Evolutionary conservation across 148 eudicot species (phyloP).

Genomic region (Camellia granthamiana): DNA sequence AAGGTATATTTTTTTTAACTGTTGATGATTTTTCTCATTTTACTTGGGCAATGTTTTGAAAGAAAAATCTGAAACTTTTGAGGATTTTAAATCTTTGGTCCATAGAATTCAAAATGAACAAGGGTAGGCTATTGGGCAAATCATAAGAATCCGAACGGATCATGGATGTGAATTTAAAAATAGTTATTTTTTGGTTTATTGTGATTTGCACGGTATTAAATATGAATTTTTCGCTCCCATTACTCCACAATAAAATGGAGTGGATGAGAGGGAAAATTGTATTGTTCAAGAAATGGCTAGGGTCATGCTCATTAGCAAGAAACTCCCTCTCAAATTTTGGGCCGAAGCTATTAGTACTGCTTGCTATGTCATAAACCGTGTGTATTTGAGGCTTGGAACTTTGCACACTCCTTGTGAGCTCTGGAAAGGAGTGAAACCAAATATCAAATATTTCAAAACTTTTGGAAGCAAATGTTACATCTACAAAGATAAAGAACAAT

Average conservation of each 20-base stretch:
- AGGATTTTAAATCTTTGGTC: no score
- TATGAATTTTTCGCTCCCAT: not conserved
- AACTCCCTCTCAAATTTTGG: not conserved
- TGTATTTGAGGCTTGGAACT: not conserved
- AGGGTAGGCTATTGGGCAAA: not conserved
- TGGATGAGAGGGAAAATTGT: not conserved
- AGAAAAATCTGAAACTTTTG: not conserved
- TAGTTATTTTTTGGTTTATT: no score
- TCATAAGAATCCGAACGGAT: not conserved
- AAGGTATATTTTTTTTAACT: not conserved
- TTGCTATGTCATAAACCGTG: not conserved
- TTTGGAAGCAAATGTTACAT: not conserved
- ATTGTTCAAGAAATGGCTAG: no score
- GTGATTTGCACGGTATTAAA: not conserved
- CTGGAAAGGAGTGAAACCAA: not conserved
- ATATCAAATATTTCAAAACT: not conserved
- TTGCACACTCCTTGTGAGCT: not conserved
- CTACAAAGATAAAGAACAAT: not conserved
- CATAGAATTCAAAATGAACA: not conserved
- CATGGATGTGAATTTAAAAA: not conserved
- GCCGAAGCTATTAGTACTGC: not conserved
- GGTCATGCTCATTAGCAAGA: not conserved
- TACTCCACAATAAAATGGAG: not conserved
- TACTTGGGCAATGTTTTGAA: not conserved
- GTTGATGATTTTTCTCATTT: not conserved